Base-by-base conservation (phyloP, 2,329 filamentous ascomycete genomes). In the Diaporthe humulicola region DNA sequence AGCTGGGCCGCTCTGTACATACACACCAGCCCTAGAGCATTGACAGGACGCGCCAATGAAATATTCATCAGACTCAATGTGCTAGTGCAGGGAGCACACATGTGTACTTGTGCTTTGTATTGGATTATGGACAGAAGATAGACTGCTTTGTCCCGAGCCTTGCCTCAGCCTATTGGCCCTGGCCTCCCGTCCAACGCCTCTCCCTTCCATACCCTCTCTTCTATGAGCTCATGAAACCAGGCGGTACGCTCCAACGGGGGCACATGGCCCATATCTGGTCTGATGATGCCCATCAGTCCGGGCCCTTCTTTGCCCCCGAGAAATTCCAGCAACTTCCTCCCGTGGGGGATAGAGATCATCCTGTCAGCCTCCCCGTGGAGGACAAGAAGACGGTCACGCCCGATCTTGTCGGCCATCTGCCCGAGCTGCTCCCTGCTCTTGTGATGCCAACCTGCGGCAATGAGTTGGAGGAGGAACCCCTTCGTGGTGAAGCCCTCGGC, bases 401-500 rank as follows among this genome's bases (percentile, higher is more conserved):
- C 94, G 1, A 98, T 89, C 38, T 82, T 84, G 78, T 95, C 91
- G 0, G 89, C 93, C 76, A 98, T 86, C 76, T 88, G 85, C 77
- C 84, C 85, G 60, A 98, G 83, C 83, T 97, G 93, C 75, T 85
- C 88, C 0, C 89, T 82, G 17, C 88, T 91, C 87, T 98, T 98
- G 83, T 90, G 86, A 83, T 98, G 95, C 90, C 94, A 94, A 0
- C 91, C 93, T 0, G 93, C 94, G 0, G 95, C 95, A 69, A 95
- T 86, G 3, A 94, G 89, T 85, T 98, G 95, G 78, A 94, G 86
- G 42, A 97, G 81, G 82, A 97, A 95, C 1, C 94, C 94, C 42
- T 86, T 87, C 61, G 87, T 88, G 4, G 89, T 90, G 81, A 95
- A 96, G 8, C 86, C 86, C 0, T 87, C 85, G 1, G 87, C 84